Evolutionary conservation across 148 eudicot species (phyloP).

Genomic region (Agrostemma githago): DNA sequence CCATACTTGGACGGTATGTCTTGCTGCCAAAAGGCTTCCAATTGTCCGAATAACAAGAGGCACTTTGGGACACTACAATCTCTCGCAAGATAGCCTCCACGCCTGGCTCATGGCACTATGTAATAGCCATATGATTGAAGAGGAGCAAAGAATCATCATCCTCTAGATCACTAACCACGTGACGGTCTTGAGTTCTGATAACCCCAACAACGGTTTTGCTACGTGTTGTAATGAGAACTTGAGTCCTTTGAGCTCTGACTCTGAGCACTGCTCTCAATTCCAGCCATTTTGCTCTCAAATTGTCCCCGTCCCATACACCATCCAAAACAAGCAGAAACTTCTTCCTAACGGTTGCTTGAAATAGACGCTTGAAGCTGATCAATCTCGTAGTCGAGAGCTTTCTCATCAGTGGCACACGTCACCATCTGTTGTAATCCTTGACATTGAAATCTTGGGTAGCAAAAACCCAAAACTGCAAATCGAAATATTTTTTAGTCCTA

Average conservation of each 20-base stretch:
- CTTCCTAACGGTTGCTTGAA: too few species aligned
- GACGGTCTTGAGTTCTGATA: not conserved
- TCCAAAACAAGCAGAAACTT: too few species aligned
- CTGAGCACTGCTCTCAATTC: not conserved
- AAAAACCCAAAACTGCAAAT: constrained; percentile 4
- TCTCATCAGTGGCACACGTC: not conserved
- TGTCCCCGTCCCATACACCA: constrained; percentile 8
- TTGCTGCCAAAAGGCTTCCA: constrained; percentile 10
- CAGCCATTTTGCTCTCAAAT: not conserved
- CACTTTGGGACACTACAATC: not conserved
- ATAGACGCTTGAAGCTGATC: not conserved
- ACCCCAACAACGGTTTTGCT: constrained; percentile 6
- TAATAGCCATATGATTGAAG: not conserved
- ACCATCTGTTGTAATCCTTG: not conserved
- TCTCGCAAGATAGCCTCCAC: too few species aligned
- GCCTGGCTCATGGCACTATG: too few species aligned
- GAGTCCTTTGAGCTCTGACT: not conserved
- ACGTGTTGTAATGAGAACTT: constrained; percentile 2
- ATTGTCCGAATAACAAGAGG: constrained; percentile 10
- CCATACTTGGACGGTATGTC: not conserved
- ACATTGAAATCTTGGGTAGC: not conserved
- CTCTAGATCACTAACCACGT: constrained; percentile 2
- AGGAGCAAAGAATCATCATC: constrained; percentile 10
- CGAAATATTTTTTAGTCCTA: not conserved
- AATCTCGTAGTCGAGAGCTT: not conserved